Base-by-base conservation (phyloP, 805 yeast genomes). In the Pichia californica region DNA sequence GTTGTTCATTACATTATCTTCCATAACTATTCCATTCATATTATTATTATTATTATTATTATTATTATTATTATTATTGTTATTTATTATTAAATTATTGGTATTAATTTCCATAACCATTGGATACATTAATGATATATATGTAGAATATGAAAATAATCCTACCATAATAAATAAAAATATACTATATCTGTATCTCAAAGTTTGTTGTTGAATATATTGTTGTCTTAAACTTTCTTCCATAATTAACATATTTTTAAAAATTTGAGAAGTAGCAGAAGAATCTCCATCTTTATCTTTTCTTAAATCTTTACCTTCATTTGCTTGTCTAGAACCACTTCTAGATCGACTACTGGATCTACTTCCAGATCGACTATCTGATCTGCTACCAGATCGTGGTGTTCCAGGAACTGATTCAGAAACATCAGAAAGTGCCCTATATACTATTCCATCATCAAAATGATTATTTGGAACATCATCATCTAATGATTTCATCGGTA, bases 141-240 rank as follows among this genome's bases (percentile, higher is more conserved):
- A 72, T 2, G 53, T 53, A 8, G 58, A 49, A 13, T 67, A 55
- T 1, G 67, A 56, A 31, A 69, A 61, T 2, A 68, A 67, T 3
- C 30, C 6, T 8, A 36, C 10, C 18, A 40, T 10, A 7, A 31
- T 29, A 2, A 39, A 21, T 32, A 66, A 54, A 55, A 83, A 83
- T 11, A 77, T 62, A 41, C 77, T 61, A 56, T 83, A 80, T 51
- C 79, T 79, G 34, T 79, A 64, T 50, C 94, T 70, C 46, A 88
- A 65, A 7, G 74, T 66, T 42, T 78, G 74, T 58, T 88, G 89
- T 42, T 79, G 81, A n/a, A 72, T 67, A 38, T 82, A 84, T 64
- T 91, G 98, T 47, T 76, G 80, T 31, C 97, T 72, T 40, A 93
- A 68, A 43, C 87, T 80, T 57, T 89, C 95, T 61, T 91, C 99